Base-by-base conservation (phyloP, 202 grass and related monocot species). In the Elaeis oleifera region DNA sequence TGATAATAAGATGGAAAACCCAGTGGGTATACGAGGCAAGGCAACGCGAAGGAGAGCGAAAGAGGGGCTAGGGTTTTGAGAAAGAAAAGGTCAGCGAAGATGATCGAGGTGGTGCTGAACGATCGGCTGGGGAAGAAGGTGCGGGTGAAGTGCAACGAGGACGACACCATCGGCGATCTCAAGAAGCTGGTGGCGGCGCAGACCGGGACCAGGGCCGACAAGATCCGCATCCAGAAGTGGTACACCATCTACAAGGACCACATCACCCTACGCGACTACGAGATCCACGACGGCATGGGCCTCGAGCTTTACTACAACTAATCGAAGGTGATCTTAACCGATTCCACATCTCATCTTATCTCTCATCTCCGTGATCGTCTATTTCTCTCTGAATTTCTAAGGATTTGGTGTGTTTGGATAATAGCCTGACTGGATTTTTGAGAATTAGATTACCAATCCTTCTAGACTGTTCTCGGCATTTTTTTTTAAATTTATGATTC, bases 201-300 rank as follows among this genome's bases (percentile, higher is more conserved):
- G 77, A 96, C 91, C 2, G 91, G 91, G 60, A 96, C 87, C 26
- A 69, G 81, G 21, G 63, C 87, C 23, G 91, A 96, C 59, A 96
- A 96, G 92, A 96, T 91, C 71, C 84, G 87, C 48, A 96, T 96
- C 79, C 84, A 96, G 87, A 96, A 96, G 84, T 96, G 92, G 92
- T 96, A 96, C 79, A 96, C 56, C 81, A 89, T 96, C 74, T 96
- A 96, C 81, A 91, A 97, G 84, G 88, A 91, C 58, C 92, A 89
- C 81, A 97, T 97, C 88, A 91, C 87, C 79, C 92, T 97, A 71
- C 80, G 65, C 71, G 88, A 97, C 75, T 97, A 97, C 77, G 92
- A 97, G 71, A 75, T 97, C 81, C 87, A 97, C 64, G 87, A 97
- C 62, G 88, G 91, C 21, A 97, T 97, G 92, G 92, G 92, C 18